Conservation (phyloP, 345 rosid genomes). For the Populus ilicifolia region DNA sequence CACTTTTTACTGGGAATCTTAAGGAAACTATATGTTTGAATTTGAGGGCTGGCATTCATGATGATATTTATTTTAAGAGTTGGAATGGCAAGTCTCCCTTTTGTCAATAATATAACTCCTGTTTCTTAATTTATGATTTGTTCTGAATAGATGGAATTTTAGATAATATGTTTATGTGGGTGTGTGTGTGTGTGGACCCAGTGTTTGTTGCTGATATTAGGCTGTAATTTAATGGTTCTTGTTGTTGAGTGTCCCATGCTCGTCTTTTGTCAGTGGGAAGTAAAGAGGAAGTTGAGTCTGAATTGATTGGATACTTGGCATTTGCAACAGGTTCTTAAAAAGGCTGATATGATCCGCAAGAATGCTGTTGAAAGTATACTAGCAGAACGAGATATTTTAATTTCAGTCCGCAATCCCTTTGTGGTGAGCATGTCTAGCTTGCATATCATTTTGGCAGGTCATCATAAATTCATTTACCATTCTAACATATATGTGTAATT, state of each 20-base stretch:
- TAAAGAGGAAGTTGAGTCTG: neutral
- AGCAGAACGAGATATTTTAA: conserved; percentile 99
- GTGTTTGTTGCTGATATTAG: neutral
- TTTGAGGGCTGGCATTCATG: neutral
- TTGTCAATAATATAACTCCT: neutral
- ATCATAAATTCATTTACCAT: conserved; percentile 16
- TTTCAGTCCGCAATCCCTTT: conserved; percentile 98
- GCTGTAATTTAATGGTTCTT: neutral
- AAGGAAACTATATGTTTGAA: neutral
- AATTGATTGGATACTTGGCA: conserved; percentile 12
- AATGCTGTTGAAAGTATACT: conserved; percentile 99
- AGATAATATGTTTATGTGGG: neutral
- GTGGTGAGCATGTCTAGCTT: conserved; percentile 84
- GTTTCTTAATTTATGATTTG: neutral
- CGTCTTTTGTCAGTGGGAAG: neutral
- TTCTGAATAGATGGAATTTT: neutral
- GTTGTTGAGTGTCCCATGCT: neutral
- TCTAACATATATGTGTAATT: conserved; percentile 32
- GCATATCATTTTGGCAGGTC: conserved; percentile 20
- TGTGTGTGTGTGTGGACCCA: neutral
- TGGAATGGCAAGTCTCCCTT: neutral
- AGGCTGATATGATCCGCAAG: conserved; percentile 99
- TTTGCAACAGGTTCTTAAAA: conserved; percentile 77
- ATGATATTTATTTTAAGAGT: neutral
- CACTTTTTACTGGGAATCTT: neutral